Evolutionary conservation across 192 early-diverging fungal species (phyloP), one percentile per base, ranked within the genome.

Genomic region (Umbelopsis vinacea): DNA sequence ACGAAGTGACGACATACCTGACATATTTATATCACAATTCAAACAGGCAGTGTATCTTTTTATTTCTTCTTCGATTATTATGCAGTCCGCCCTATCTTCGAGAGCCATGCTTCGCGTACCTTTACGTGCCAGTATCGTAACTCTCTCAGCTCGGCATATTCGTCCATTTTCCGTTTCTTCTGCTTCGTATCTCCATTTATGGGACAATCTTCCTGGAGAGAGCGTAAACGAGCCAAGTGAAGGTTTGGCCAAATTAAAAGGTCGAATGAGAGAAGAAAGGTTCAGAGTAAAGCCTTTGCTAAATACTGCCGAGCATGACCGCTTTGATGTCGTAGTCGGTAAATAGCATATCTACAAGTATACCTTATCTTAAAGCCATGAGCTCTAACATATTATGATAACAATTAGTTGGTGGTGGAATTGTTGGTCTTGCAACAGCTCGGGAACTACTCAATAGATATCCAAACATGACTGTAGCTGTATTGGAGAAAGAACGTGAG

Each of bases 351-450:
- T 40, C 17, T 52, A 29, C 8, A 37, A 22, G 6, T 37, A 0
- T 37, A 37, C 33, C 0, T 5, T 12, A 69, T 33, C 8, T 50
- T 37, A 23, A n/a, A 40, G 23, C 19, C 8, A 70, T 14, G 1
- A 38, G 7, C 22, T 12, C n/a, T 52, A 33, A 67, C 2, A 63
- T 38, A 24, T 26, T 66, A 46, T 70, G 22, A 15, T 40, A 12
- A n/a, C 10, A 52, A 45, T n/a, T 52, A 79, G 73, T 79, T 40
- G 77, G 77, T 29, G 77, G 77, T 15, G 77, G 77, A 35, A 79
- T 79, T 60, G 45, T 79, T 67, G 77, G 77, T 22, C 43, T 79
- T 22, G 77, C 77, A n/a, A 79, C 77, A 15, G 77, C 77, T 22
- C 74, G 77, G 43, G 77, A 79, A 63, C 21, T 79, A 17, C 46